Conservation (phyloP, 257 asterid genomes). For the Cinchona pubescens region DNA sequence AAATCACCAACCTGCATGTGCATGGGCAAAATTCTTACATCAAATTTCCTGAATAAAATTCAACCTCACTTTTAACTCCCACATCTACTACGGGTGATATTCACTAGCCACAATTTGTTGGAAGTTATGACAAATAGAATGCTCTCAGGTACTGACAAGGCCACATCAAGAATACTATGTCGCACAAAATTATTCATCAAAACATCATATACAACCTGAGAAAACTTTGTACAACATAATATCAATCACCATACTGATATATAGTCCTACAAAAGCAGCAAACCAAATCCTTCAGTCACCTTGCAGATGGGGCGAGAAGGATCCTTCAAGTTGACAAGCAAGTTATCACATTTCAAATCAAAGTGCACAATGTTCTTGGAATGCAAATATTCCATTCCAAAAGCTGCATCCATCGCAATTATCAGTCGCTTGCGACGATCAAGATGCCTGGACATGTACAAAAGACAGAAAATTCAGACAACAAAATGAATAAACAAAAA, state of each 20-base stretch:
- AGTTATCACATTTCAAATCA: slow-evolving; percentile 89
- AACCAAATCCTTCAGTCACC: slow-evolving; percentile 34
- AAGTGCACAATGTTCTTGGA: slow-evolving; percentile 93
- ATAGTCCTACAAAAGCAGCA: neutral
- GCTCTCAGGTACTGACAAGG: neutral
- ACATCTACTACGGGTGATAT: neutral
- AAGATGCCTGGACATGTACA: slow-evolving; percentile 58
- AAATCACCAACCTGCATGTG: slow-evolving; percentile 76
- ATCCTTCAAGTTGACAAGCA: slow-evolving; percentile 94
- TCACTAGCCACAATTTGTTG: neutral
- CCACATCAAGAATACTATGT: neutral
- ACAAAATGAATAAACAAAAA: neutral
- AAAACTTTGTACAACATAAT: neutral
- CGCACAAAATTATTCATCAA: neutral
- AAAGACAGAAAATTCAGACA: slow-evolving; percentile 1
- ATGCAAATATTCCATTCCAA: slow-evolving; percentile 95
- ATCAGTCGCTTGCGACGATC: slow-evolving; percentile 90
- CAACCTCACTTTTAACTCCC: neutral
- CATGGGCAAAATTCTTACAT: neutral
- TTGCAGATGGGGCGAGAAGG: slow-evolving; percentile 93
- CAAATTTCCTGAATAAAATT: neutral
- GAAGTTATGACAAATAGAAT: neutral
- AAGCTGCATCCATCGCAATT: slow-evolving; percentile 97
- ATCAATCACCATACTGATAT: neutral
- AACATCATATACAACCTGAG: neutral